Evolutionary conservation across 306 rosid species (phyloP).

Genomic region (Cucurbita ficifolia): DNA sequence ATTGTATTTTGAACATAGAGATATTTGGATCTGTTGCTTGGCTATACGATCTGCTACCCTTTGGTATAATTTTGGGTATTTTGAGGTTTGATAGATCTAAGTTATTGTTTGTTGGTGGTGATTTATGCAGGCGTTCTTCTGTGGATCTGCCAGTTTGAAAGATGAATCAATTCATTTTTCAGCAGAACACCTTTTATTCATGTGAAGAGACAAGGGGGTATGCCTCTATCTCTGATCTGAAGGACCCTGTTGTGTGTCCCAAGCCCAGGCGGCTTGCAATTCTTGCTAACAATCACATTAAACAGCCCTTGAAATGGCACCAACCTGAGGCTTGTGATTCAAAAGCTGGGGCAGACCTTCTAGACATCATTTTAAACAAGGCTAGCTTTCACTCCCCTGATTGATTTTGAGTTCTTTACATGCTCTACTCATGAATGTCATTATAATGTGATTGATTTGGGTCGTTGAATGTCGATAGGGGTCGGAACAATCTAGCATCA

Average conservation of each 20-base stretch:
- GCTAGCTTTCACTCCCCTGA: slow-evolving; percentile 8
- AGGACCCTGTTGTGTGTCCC: slow-evolving; percentile 60
- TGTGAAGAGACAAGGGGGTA: slow-evolving; percentile 47
- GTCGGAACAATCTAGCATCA: slow-evolving; percentile 26
- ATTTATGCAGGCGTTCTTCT: slow-evolving; percentile 46
- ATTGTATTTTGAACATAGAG: background rate
- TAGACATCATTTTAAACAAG: slow-evolving; percentile 61
- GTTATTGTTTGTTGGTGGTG: background rate
- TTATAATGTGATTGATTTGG: background rate
- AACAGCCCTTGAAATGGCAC: slow-evolving; percentile 38
- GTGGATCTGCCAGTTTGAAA: slow-evolving; percentile 21
- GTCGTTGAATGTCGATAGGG: slow-evolving; percentile 14
- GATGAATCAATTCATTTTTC: slow-evolving; percentile 58
- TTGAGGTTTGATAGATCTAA: background rate
- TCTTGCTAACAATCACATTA: slow-evolving; percentile 22
- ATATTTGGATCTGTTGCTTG: background rate
- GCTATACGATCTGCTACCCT: background rate
- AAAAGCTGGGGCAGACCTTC: slow-evolving; percentile 71
- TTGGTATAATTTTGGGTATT: background rate
- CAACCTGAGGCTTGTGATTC: slow-evolving; percentile 25
- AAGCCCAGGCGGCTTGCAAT: slow-evolving; percentile 68
- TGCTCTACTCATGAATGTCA: background rate
- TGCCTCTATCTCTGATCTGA: slow-evolving; percentile 29
- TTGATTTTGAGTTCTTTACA: background rate
- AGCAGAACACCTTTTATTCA: slow-evolving; percentile 62